Percentiles rank a stretch among this genome's conserved stretches.
Evolutionary conservation across 2,329 filamentous ascomycete species (phyloP).

Genomic region (Uncinocarpus reesii): DNA sequence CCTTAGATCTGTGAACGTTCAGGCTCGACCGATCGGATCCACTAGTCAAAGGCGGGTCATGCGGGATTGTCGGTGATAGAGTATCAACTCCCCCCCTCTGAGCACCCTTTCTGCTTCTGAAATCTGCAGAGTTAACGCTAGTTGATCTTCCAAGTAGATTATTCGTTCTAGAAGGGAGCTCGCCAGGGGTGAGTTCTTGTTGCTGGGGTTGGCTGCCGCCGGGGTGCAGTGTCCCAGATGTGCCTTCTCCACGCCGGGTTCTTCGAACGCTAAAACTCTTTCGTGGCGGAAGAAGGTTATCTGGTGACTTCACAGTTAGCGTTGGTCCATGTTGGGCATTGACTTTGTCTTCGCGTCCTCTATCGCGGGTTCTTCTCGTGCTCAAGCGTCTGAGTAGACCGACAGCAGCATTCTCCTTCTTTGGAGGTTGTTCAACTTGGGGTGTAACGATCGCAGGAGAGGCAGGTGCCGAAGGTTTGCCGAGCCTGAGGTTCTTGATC

Average conservation of each 20-base stretch:
- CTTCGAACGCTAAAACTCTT: slow-evolving; percentile 83
- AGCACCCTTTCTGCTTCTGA: slow-evolving; percentile 52
- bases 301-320: slow-evolving; percentile 68
- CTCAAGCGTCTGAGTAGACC: slow-evolving; percentile 82
- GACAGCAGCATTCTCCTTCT: slow-evolving; percentile 79
- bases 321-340: slow-evolving; percentile 61
- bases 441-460: slow-evolving; percentile 46
- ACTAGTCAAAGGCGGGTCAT: slow-evolving; percentile 63
- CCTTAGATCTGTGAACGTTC: slow-evolving; percentile 33
- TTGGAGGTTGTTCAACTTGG: slow-evolving; percentile 51
- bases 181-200: slow-evolving; percentile 66
- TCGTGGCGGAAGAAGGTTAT: slow-evolving; percentile 56
- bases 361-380: slow-evolving; percentile 63
- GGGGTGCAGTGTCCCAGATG: slow-evolving; percentile 49
- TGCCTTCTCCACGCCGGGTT: slow-evolving; percentile 44
- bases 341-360: slow-evolving; percentile 41
- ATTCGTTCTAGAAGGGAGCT: slow-evolving; percentile 49
- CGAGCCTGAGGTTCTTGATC: slow-evolving; percentile 54
- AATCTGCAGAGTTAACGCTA: slow-evolving; percentile 81
- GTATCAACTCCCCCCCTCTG: slow-evolving; percentile 47
- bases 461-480: slow-evolving; percentile 39
- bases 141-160: slow-evolving; percentile 74
- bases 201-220: slow-evolving; percentile 57
- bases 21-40: slow-evolving; percentile 65
- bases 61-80: slow-evolving; percentile 41